Evolutionary conservation across 192 early-diverging fungal species (phyloP).

Genomic region (Dimargaris xerosporica): DNA sequence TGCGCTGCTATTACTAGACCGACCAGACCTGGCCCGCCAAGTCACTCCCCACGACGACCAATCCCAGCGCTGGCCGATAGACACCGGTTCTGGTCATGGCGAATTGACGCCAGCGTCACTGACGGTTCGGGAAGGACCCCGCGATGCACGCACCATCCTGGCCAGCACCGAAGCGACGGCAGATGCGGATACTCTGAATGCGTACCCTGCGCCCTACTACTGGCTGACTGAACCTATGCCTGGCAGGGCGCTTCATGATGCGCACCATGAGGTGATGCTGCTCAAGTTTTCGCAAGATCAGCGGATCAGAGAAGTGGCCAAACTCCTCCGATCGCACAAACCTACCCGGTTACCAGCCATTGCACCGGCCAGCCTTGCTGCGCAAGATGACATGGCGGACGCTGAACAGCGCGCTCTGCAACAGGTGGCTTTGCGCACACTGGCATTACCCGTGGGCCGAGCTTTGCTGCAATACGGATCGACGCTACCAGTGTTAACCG

Average conservation of each 20-base stretch:
- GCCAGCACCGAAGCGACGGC: neutral
- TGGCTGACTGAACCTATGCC: conserved; percentile 10
- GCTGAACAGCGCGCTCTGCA: conserved; percentile 33
- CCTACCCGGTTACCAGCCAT: conserved; percentile 16
- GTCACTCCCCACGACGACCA: neutral
- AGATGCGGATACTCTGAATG: neutral
- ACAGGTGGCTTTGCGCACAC: conserved; percentile 26
- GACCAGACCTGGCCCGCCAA: neutral
- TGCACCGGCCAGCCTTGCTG: conserved; percentile 15
- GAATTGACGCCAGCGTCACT: neutral
- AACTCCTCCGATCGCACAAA: conserved; percentile 27
- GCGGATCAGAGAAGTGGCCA: conserved; percentile 33
- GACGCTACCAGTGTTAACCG: conserved; percentile 25
- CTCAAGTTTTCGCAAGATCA: conserved; percentile 37
- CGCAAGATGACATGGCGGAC: conserved; percentile 21
- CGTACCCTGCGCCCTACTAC: neutral
- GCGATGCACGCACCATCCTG: neutral
- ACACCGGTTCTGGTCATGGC: neutral
- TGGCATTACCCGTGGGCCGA: conserved; percentile 42
- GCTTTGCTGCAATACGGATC: conserved; percentile 46
- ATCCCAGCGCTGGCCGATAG: neutral
- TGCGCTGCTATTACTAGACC: neutral
- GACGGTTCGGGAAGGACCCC: neutral
- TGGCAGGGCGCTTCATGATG: neutral
- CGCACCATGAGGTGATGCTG: conserved; percentile 32